Percentiles rank a stretch among this genome's conserved stretches.
phyloP scores from a whole-genome alignment of 2,329 filamentous ascomycete species.

The Paecilomyces fulvus region DNA sequence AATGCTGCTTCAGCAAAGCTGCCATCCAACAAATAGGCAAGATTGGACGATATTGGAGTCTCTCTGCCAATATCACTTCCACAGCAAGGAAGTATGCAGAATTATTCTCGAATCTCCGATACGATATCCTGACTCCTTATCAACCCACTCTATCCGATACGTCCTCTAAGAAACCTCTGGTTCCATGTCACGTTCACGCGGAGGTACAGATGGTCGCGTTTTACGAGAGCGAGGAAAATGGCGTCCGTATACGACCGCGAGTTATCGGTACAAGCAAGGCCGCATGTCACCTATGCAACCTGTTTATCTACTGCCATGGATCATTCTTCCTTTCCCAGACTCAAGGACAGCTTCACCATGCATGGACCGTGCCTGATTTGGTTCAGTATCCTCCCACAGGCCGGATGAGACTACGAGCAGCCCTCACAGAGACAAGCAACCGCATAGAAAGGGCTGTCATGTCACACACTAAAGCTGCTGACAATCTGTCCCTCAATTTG shows the following conservation, averaged over 20 bases:
- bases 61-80: constrained; percentile 6
- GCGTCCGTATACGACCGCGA: constrained; percentile 4
- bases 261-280: constrained; percentile 14
- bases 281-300: constrained; percentile 14
- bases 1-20: constrained; percentile 1
- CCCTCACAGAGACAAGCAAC: neutral
- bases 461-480: neutral
- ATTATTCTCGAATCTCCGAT: constrained; percentile 3
- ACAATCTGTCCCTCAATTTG: neutral
- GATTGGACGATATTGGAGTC: constrained; percentile 10
- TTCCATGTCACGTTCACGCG: constrained; percentile 8
- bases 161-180: neutral
- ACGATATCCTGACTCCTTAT: constrained; percentile 4
- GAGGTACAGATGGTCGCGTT: constrained; percentile 12
- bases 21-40: constrained; percentile 8
- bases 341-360: constrained; percentile 10
- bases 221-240: constrained; percentile 2
- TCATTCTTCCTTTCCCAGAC: constrained; percentile 8
- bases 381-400: neutral
- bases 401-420: neutral
- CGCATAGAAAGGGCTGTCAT: neutral
- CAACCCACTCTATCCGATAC: neutral
- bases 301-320: constrained; percentile 9
- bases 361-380: constrained; percentile 13
- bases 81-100: constrained; percentile 4